Conservation (phyloP, 345 rosid species). For the Erucastrum elatum region DNA sequence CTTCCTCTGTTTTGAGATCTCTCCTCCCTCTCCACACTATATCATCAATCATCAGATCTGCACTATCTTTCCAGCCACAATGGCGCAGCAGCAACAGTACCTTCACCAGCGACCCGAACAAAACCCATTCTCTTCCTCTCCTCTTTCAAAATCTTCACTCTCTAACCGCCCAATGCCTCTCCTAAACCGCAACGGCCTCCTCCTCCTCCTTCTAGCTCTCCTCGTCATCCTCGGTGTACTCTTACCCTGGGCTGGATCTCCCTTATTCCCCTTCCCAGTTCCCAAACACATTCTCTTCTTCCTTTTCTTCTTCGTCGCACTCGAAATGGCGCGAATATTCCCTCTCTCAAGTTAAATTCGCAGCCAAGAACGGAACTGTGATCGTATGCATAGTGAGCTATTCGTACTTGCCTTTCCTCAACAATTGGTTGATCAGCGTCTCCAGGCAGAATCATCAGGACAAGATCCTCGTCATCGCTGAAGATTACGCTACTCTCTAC, state of each 20-base stretch:
- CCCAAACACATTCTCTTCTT: conserved; percentile 31
- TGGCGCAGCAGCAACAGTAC: not conserved
- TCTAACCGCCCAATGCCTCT: not conserved
- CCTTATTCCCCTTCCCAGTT: conserved; percentile 43
- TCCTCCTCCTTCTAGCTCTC: conserved; percentile 4
- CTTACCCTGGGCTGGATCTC: conserved; percentile 44
- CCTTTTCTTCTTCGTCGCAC: too few relatives aligned
- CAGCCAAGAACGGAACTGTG: conserved; percentile 46
- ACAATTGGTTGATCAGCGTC: conserved; percentile 77
- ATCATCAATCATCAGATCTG: not conserved
- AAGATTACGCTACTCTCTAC: conserved; percentile 78
- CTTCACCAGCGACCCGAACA: not conserved
- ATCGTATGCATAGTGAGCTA: conserved; percentile 36
- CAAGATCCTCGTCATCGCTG: conserved; percentile 48
- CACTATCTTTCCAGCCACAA: not conserved
- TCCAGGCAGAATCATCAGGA: too few relatives aligned
- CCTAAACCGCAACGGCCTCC: not conserved
- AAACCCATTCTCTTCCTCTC: conserved; percentile 42
- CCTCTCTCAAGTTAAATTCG: conserved; percentile 63
- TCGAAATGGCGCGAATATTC: conserved; percentile 71
- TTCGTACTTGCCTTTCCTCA: conserved; percentile 71
- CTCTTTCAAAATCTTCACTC: conserved; percentile 41
- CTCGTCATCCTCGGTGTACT: not conserved
- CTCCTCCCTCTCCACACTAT: not conserved
- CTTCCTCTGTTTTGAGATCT: not conserved